phyloP scores from a whole-genome alignment of 2,329 filamentous ascomycete species.

The Fusarium tuaranense region DNA sequence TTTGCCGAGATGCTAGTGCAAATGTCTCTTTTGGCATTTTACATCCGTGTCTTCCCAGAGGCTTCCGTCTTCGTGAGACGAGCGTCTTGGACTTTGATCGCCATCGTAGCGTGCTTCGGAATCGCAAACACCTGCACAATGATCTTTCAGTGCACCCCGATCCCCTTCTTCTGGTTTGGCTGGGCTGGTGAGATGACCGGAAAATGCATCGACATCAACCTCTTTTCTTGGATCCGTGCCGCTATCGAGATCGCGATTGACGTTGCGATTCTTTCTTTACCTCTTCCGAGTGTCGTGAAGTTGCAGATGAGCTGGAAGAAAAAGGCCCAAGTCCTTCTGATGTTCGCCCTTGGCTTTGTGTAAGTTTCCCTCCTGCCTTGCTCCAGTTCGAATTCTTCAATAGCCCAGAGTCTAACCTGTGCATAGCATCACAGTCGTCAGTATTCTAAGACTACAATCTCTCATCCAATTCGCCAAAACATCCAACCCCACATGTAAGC shows the following conservation, averaged over 20 bases:
- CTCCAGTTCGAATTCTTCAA: too few relatives aligned
- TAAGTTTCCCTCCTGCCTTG: neutral
- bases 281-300: constrained; percentile 11
- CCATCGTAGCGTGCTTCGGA: constrained; percentile 12
- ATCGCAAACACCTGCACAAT: constrained; percentile 18
- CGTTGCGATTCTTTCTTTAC: constrained; percentile 8
- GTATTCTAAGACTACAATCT: neutral
- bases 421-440: neutral
- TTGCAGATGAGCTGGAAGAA: constrained; percentile 21
- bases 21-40: constrained; percentile 18
- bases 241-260: constrained; percentile 21
- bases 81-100: constrained; percentile 7
- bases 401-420: neutral
- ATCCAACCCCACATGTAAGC: neutral
- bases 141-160: constrained; percentile 17
- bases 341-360: constrained; percentile 16
- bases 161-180: constrained; percentile 13
- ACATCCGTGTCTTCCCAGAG: constrained; percentile 16
- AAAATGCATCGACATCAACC: constrained; percentile 19
- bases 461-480: neutral
- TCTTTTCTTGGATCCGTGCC: constrained; percentile 22
- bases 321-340: constrained; percentile 11
- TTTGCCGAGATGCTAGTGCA: constrained; percentile 18
- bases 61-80: neutral
- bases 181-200: constrained; percentile 13